Base-by-base conservation (phyloP, 441 rosid species). In the Flueggea neowawraea region DNA sequence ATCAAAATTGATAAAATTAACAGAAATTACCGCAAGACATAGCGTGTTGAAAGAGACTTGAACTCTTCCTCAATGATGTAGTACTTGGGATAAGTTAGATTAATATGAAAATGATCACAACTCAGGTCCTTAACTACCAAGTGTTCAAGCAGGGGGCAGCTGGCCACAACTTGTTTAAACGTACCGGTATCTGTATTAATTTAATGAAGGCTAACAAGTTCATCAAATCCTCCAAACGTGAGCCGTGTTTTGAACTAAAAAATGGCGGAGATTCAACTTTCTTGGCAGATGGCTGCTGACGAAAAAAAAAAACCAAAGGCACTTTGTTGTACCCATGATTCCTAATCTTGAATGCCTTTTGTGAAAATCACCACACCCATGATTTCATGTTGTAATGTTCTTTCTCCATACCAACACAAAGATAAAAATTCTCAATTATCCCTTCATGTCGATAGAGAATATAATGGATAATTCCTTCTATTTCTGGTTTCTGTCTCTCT, bases 31-130 rank as follows among this genome's bases (percentile, higher is more conserved):
- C 32, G 52, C 55, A 4, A 68, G 66, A 7, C 33, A 11, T 11
- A 61, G 66, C 41, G 66, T 36, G 9, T 56, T 50, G 67, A 68
- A 68, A 57, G 56, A 41, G 72, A 68, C 31, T 61, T 62, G 58
- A 55, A 68, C 31, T 68, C 66, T 12, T 66, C 72, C 55, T 57
- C 62, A 62, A 61, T n/a, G n/a, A n/a, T 55, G 62, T 16, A 62
- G 58, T 55, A 61, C 58, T n/a, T n/a, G n/a, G n/a, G n/a, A n/a
- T 41, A 15, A 3, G 54, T 52, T 12, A 39, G 66, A 50, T 62
- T 68, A 22, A 68, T 49, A 52, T 31, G 66, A 56, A 68, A 62
- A 62, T 61, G 72, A 31, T 55, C 62, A 6, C 72, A 68, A 43
- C 66, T 68, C 58, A 61, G 56, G 44, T 57, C 54, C 31, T 43